Base-by-base conservation (phyloP, 2,329 filamentous ascomycete genomes). In the Macrophomina phaseolina region DNA sequence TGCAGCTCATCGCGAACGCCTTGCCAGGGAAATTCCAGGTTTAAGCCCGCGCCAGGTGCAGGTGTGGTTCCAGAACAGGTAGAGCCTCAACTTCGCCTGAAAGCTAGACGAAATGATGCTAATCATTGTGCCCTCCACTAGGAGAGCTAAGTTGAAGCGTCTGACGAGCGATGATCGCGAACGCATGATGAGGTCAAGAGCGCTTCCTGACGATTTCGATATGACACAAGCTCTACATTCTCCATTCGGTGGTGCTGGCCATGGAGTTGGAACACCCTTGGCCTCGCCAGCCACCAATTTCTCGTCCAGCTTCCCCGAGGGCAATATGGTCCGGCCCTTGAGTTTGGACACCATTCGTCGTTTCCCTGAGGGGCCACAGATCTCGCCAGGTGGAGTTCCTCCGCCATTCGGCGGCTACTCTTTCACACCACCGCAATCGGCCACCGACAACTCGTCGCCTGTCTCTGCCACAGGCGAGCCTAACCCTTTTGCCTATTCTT, bases 11-110 rank as follows among this genome's bases (percentile, higher is more conserved):
- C 86, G 94, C 69, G 94, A 97, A 77, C 86, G 93, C 55, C 83
- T 98, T 45, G 94, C 94, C 4, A 85, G 91, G 69, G 93, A 97
- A 77, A 97, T 98, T 53, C 94, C 94, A 38, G 94, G 94, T 0
- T 81, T 98, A 58, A 97, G 92, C 73, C 92, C 94, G 45, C 88
- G 94, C 68, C 94, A 98, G 77, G 94, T 98, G 30, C 94, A 98
- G 79, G 94, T 98, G 60, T 98, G 94, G 94, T 98, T 98, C 80
- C 94, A 98, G 80, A 98, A 98, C 80, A 88, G 94, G 94, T 97
- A 86, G 73, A 85, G 16, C 28, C n/a, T 32, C 9, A n/a, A 14
- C 45, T 8, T 18, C 4, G 5, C 4, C 7, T 61, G 8, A 34
- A 8, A n/a, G 18, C 16, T 8, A 9, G 45, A 6, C 16, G 46